Base-by-base conservation (phyloP, 2,329 filamentous ascomycete species). In the Penicillium capsulatum region DNA sequence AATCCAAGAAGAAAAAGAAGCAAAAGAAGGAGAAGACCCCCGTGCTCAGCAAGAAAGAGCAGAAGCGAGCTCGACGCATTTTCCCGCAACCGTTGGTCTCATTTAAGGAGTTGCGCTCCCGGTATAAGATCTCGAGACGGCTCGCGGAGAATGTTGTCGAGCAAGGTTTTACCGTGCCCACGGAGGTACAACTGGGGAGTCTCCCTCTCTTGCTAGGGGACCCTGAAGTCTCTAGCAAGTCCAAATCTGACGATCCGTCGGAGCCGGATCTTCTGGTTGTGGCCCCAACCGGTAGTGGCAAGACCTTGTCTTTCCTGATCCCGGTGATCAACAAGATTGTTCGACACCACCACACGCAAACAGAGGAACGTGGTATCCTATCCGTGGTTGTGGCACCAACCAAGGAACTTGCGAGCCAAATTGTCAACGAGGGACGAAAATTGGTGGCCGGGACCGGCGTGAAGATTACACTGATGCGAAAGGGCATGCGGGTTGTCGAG, bases 241-340 rank as follows among this genome's bases (percentile, higher is more conserved):
- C 26, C 6, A 28, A 6, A 28, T 4, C 42, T 24, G 45, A 45
- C 3, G 65, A 53, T 2, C 46, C 40, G 39, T 41, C 53, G 15
- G 68, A 71, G 9, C 71, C 91, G 3, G 83, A 98, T 69, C 79
- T 98, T 27, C 66, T 98, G 47, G 86, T 87, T 0, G 81, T 97
- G 30, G 92, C 92, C 3, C 92, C 92, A 1, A 98, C 92, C 0
- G 92, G 92, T 16, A 97, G 91, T 62, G 92, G 92, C 31, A 98
- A 98, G 72, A 98, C 92, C 0, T 72, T 98, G 48, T 88, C 89
- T 13, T 98, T 96, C 57, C 67, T 97, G 55, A 85, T 98, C 29
- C 90, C 91, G 0, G 76, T 89, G 3, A 81, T 98, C 53, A 84
- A 94, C 58, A 76, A 79, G 31, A 81, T 94, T 29, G 71, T 86